A percentile compares a stretch with the other conserved stretches of the same genome.
These are phyloP conservation scores for Aspergillus conjunctus DNA, from an alignment of 495 filamentous ascomycete genomes.

Conservation along the genomic window DNA sequence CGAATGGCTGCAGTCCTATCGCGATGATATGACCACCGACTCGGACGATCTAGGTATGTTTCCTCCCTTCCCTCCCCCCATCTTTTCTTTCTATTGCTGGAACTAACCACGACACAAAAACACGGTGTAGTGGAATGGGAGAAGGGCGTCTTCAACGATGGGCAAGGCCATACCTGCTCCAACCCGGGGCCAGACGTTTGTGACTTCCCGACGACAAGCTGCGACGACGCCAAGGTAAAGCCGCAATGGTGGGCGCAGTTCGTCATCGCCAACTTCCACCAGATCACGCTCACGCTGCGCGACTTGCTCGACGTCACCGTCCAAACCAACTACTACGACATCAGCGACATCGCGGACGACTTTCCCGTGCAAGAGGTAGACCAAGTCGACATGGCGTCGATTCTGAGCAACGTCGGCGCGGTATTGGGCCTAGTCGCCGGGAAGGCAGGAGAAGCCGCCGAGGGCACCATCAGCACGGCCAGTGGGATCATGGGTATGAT, in stretches of 20 bases:
- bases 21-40: neutral
- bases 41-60: neutral
- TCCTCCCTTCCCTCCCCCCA: neutral
- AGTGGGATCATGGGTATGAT: neutral
- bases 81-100: neutral
- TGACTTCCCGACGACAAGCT: neutral
- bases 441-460: neutral
- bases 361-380: neutral
- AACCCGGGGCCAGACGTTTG: neutral
- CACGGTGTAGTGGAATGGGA: neutral
- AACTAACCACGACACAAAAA: neutral
- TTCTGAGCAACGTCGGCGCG: neutral
- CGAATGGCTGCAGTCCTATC: neutral
- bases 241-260: slow-evolving; percentile 1
- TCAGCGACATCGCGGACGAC: neutral
- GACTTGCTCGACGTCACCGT: neutral
- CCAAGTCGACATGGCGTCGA: neutral
- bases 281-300: neutral
- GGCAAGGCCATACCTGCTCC: neutral
- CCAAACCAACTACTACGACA: neutral
- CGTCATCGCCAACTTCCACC: slow-evolving; percentile 6
- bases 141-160: neutral
- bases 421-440: neutral
- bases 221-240: neutral
- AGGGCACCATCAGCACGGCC: neutral